Evolutionary conservation across 257 asterid species (phyloP).

Genomic region (Salvia rosmarinus): DNA sequence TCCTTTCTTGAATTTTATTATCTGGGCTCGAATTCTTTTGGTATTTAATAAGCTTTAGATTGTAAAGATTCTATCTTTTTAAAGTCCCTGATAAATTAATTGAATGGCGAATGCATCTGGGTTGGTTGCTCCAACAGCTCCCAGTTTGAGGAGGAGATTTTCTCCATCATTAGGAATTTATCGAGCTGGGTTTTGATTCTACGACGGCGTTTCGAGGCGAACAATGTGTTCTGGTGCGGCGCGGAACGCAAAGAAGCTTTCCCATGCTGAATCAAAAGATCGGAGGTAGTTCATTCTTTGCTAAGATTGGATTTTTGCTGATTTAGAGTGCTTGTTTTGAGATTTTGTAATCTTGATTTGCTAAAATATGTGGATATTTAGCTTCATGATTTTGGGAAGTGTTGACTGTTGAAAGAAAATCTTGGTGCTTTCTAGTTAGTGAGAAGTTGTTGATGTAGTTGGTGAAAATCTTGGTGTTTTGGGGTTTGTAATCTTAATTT

Average conservation of each 20-base stretch:
- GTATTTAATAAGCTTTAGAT: constrained; percentile 12
- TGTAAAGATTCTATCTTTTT: constrained; percentile 25
- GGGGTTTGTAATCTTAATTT: constrained; percentile 2
- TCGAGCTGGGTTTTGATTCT: constrained; percentile 59
- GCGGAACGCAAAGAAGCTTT: constrained; percentile 70
- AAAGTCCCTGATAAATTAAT: neutral
- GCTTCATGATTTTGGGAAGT: constrained; percentile 9
- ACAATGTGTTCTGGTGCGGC: constrained; percentile 57
- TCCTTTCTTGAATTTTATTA: constrained; percentile 17
- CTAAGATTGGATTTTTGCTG: constrained; percentile 23
- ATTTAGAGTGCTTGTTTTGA: constrained; percentile 10
- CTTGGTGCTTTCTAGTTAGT: constrained; percentile 31
- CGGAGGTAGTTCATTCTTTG: constrained; percentile 52
- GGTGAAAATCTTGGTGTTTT: too few species aligned
- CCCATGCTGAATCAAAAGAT: constrained; percentile 57
- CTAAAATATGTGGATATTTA: neutral
- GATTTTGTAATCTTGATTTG: constrained; percentile 3
- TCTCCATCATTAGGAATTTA: constrained; percentile 46
- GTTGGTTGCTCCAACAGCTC: constrained; percentile 51
- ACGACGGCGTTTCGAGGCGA: constrained; percentile 48
- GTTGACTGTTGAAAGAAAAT: neutral
- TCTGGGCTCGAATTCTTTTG: neutral
- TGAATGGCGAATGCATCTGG: constrained; percentile 74
- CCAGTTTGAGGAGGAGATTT: constrained; percentile 47
- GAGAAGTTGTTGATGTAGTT: too few species aligned